phyloP scores from a whole-genome alignment of 148 eudicot genomes.

The Dianthus caryophyllus region DNA sequence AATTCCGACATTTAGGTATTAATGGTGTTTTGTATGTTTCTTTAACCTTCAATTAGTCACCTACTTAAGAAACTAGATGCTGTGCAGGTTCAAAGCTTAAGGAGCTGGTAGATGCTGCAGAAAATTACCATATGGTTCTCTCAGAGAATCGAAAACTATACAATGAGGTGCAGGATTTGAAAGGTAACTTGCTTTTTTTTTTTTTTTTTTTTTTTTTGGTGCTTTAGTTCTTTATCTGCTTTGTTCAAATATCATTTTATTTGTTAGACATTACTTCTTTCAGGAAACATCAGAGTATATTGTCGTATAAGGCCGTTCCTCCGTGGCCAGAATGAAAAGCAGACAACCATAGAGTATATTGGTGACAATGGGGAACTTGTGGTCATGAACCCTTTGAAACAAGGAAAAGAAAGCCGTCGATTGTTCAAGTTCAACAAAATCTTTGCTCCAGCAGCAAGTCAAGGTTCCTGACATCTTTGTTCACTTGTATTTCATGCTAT shows the following conservation, averaged over 20 bases:
- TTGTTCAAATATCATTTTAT: constrained; percentile 15
- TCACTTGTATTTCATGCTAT: constrained; percentile 6
- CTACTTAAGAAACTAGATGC: constrained; percentile 14
- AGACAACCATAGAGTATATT: constrained; percentile 70
- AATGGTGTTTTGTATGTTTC: constrained; percentile 5
- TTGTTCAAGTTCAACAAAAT: constrained; percentile 82
- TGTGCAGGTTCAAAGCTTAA: constrained; percentile 58
- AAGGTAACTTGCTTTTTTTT: constrained; percentile 52
- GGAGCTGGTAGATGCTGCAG: constrained; percentile 71
- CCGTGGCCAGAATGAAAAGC: constrained; percentile 61
- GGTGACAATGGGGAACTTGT: constrained; percentile 88
- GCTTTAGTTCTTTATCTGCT: constrained; percentile 2
- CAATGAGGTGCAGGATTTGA: constrained; percentile 95
- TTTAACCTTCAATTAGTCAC: constrained; percentile 1
- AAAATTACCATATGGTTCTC: constrained; percentile 75
- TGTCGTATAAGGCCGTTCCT: constrained; percentile 93
- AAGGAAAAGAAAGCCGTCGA: constrained; percentile 71
- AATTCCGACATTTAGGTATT: constrained; percentile 66
- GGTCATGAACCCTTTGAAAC: constrained; percentile 68
- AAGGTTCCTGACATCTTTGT: constrained; percentile 43
- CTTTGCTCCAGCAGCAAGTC: constrained; percentile 71
- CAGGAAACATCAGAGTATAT: constrained; percentile 93
- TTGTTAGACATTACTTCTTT: constrained; percentile 10
- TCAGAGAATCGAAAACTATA: constrained; percentile 80
- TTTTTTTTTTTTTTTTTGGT: background rate